Evolutionary conservation across 129 eudicot species (phyloP).

Genomic region (Apium graveolens): DNA sequence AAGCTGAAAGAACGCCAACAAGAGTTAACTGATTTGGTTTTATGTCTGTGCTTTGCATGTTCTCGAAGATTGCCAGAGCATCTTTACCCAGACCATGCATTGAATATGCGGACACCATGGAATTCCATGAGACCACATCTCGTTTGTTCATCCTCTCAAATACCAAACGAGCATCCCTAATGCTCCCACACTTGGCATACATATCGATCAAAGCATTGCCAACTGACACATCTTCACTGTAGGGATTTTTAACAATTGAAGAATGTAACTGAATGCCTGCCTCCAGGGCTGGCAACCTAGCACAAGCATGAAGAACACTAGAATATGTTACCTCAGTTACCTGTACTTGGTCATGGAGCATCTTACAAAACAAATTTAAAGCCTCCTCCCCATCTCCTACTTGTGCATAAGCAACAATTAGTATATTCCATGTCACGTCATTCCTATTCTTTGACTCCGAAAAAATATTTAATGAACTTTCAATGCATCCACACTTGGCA

Average conservation of each 20-base stretch:
- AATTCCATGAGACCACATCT: slow-evolving; percentile 9
- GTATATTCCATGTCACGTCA: slow-evolving; percentile 10
- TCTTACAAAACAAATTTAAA: not conserved
- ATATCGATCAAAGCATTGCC: slow-evolving; percentile 9
- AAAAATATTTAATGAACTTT: slow-evolving; percentile 4
- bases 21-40: slow-evolving; percentile 3
- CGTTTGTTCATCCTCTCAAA: slow-evolving; percentile 4
- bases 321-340: slow-evolving; percentile 8
- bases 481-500: slow-evolving; percentile 3
- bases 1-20: slow-evolving; percentile 10
- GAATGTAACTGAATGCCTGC: slow-evolving; percentile 8
- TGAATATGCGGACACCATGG: slow-evolving; percentile 10
- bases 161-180: slow-evolving; percentile 10
- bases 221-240: slow-evolving; percentile 7
- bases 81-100: slow-evolving; percentile 9
- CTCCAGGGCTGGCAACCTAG: slow-evolving; percentile 11
- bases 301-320: slow-evolving; percentile 15
- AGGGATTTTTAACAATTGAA: not conserved
- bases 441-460: not conserved
- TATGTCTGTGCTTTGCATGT: slow-evolving; percentile 4
- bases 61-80: slow-evolving; percentile 6
- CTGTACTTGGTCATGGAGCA: slow-evolving; percentile 1
- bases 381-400: slow-evolving; percentile 7
- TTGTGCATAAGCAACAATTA: slow-evolving; percentile 13
- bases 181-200: slow-evolving; percentile 16